These are phyloP conservation scores for Pythium aquatile DNA, from an alignment of 352 stramenopile species.

Conservation along the genomic window DNA sequence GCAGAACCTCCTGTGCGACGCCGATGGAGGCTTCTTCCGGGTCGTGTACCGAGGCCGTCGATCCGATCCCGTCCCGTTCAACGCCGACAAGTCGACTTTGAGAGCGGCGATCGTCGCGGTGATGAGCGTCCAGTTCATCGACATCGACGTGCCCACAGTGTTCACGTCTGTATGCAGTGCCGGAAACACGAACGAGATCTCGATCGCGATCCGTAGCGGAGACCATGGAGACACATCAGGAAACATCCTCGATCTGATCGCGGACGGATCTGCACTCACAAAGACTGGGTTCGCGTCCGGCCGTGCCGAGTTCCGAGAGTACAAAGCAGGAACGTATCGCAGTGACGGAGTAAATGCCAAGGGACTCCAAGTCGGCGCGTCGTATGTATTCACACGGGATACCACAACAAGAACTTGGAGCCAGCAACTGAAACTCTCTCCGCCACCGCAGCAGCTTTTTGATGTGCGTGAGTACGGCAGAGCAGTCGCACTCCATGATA, in stretches of 20 bases:
- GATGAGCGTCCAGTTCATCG: conserved; percentile 50
- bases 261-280: conserved; percentile 42
- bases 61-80: conserved; percentile 60
- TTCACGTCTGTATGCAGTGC: conserved; percentile 54
- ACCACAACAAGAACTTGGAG: conserved; percentile 41
- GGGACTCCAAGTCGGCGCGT: conserved; percentile 65
- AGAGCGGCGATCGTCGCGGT: conserved; percentile 50
- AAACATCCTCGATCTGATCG: conserved; percentile 56
- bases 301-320: conserved; percentile 48
- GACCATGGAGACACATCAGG: conserved; percentile 57
- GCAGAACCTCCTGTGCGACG: conserved; percentile 72
- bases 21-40: conserved; percentile 64
- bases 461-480: conserved; percentile 58
- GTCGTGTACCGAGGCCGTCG: conserved; percentile 56
- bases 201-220: conserved; percentile 47
- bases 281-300: conserved; percentile 33
- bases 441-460: conserved; percentile 37
- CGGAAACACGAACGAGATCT: conserved; percentile 39
- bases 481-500: conserved; percentile 44
- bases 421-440: conserved; percentile 51
- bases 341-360: conserved; percentile 57
- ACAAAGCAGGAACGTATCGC: conserved; percentile 55
- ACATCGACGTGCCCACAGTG: conserved; percentile 51
- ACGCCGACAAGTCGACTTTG: conserved; percentile 47
- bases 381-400: conserved; percentile 60